A percentile compares a stretch with the other conserved stretches of the same genome.
phyloP scores from a whole-genome alignment of 805 yeast genomes.

The Metahyphopichia silvanorum region DNA sequence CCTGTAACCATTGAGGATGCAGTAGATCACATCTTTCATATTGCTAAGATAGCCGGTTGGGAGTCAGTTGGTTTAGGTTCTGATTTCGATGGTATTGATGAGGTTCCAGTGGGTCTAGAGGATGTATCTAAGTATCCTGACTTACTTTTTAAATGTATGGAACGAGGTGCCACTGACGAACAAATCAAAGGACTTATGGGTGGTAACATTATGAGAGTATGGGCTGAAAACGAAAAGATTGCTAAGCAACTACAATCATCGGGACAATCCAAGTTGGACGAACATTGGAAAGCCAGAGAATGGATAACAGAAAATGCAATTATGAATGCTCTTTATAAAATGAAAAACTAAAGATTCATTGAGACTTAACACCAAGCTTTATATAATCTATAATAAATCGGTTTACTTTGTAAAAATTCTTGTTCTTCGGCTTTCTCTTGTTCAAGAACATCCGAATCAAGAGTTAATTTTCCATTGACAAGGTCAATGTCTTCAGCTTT shows the following conservation, averaged over 20 bases:
- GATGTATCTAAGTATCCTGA: slow-evolving; percentile 56
- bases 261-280: slow-evolving; percentile 24
- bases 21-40: slow-evolving; percentile 42
- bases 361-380: slow-evolving; percentile 22
- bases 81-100: slow-evolving; percentile 52
- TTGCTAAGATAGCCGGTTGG: slow-evolving; percentile 47
- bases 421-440: slow-evolving; percentile 35
- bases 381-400: slow-evolving; percentile 23
- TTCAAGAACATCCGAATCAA: slow-evolving; percentile 29
- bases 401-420: slow-evolving; percentile 20
- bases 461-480: slow-evolving; percentile 32
- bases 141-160: slow-evolving; percentile 27
- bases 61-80: slow-evolving; percentile 50
- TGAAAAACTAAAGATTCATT: background rate
- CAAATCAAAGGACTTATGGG: slow-evolving; percentile 45
- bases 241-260: slow-evolving; percentile 17
- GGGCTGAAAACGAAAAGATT: slow-evolving; percentile 38
- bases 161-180: slow-evolving; percentile 41
- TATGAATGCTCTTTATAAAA: background rate
- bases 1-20: slow-evolving; percentile 44
- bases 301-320: slow-evolving; percentile 22
- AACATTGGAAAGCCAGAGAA: slow-evolving; percentile 39
- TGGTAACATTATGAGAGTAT: slow-evolving; percentile 43
- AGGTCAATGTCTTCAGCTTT: slow-evolving; percentile 28
- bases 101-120: slow-evolving; percentile 49